Percentiles rank a stretch among this genome's conserved stretches.
These are phyloP conservation scores for Fusarium sublunatum DNA, from an alignment of 2,329 filamentous ascomycete genomes.

Conservation along the genomic window DNA sequence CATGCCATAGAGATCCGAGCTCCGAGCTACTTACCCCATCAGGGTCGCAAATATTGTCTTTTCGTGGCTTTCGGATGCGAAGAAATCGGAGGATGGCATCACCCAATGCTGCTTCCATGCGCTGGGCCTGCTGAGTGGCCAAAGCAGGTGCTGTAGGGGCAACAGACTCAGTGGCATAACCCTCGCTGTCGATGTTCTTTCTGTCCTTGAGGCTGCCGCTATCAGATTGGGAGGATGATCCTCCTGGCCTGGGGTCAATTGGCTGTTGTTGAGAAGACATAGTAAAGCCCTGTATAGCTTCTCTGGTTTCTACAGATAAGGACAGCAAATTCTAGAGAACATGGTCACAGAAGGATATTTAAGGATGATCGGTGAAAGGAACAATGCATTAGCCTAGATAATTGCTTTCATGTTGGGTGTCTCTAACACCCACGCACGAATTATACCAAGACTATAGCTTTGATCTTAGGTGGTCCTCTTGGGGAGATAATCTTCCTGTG, in stretches of 20 bases:
- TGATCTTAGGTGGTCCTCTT: background rate
- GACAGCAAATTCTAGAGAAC: background rate
- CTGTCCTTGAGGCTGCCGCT: conserved; percentile 4
- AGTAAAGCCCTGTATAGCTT: background rate
- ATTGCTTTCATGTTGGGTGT: no score
- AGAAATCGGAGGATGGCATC: conserved; percentile 50
- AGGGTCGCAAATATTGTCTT: conserved; percentile 43
- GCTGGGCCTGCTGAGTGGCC: conserved; percentile 42
- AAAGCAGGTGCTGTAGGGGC: conserved; percentile 32
- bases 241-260: background rate
- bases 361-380: no score
- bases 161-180: background rate
- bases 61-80: conserved; percentile 49
- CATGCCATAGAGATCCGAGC: no score
- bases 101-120: conserved; percentile 49
- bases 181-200: background rate
- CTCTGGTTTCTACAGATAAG: no score
- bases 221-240: conserved; percentile 6
- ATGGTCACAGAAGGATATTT: background rate
- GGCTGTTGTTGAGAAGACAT: conserved; percentile 3
- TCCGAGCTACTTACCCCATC: conserved; percentile 8
- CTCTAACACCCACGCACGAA: no score
- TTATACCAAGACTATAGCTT: background rate
- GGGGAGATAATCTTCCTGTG: background rate
- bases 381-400: no score